Conservation (phyloP, 495 filamentous ascomycete species). For the Glonium stellatum region DNA sequence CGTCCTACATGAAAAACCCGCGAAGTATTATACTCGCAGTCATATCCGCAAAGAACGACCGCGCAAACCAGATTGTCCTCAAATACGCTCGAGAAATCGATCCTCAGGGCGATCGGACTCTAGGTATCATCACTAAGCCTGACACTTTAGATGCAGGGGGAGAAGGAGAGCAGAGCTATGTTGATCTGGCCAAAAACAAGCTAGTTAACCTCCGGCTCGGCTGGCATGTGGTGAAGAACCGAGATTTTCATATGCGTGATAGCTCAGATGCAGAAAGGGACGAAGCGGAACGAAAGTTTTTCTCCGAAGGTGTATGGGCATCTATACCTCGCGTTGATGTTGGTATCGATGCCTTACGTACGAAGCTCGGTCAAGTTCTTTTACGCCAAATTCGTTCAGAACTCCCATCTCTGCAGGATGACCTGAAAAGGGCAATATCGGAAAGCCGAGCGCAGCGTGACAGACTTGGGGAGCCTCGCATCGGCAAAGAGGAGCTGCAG, state of each 20-base stretch:
- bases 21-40: conserved; percentile 60
- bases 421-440: neutral
- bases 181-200: conserved; percentile 8
- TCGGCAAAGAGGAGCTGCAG: neutral
- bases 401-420: neutral
- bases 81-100: conserved; percentile 40
- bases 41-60: conserved; percentile 47
- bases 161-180: conserved; percentile 7
- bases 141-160: conserved; percentile 35
- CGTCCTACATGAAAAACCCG: conserved; percentile 8
- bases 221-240: conserved; percentile 7
- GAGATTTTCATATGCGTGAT: neutral
- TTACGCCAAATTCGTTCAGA: neutral
- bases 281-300: conserved; percentile 1
- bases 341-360: conserved; percentile 1
- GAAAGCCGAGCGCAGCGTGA: neutral
- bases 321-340: neutral
- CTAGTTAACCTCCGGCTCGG: neutral
- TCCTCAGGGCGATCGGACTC: conserved; percentile 40
- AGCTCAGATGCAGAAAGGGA: conserved; percentile 1
- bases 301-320: neutral
- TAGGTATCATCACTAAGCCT: conserved; percentile 48
- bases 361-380: neutral
- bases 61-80: conserved; percentile 45
- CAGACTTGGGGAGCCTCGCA: neutral